A percentile compares a stretch with the other conserved stretches of the same genome.
Conservation (phyloP, 495 filamentous ascomycete species). For the Daldinia bambusicola region DNA sequence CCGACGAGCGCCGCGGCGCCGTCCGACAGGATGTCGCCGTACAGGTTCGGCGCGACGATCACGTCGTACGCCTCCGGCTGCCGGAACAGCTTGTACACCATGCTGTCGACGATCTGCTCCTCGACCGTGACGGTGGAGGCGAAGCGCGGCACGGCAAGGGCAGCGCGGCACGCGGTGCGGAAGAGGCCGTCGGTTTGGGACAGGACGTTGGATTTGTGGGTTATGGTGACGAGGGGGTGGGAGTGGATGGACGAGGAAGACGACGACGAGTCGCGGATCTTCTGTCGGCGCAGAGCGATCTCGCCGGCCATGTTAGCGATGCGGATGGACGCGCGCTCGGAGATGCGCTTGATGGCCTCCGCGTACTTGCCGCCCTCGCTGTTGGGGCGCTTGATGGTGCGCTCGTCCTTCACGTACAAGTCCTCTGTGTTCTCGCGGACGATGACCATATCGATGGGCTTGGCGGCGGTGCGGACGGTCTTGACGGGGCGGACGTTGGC, state of each 20-base stretch:
- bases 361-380: constrained; percentile 78
- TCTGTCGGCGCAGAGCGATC: constrained; percentile 87
- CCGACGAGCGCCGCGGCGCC: constrained; percentile 95
- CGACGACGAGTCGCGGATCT: constrained; percentile 67
- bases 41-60: constrained; percentile 96
- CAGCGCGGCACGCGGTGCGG: constrained; percentile 77
- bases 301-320: constrained; percentile 95
- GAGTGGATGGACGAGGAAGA: constrained; percentile 66
- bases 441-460: constrained; percentile 93
- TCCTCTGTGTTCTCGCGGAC: constrained; percentile 99
- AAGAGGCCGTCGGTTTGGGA: constrained; percentile 97
- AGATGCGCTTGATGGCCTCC: constrained; percentile 97
- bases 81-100: constrained; percentile 99
- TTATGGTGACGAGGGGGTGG: constrained; percentile 88
- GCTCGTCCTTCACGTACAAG: constrained; percentile 97
- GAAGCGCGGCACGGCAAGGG: constrained; percentile 73
- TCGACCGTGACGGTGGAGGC: constrained; percentile 72
- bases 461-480: constrained; percentile 68
- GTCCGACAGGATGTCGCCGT: constrained; percentile 96
- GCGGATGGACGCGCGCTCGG: constrained; percentile 78
- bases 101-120: constrained; percentile 98
- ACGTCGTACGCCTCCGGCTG: constrained; percentile 95
- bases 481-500: constrained; percentile 98
- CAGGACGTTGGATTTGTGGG: constrained; percentile 98
- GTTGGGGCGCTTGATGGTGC: constrained; percentile 74